Conservation (phyloP, 208 protist genomes). For the Jaenimonas drosophilae region DNA sequence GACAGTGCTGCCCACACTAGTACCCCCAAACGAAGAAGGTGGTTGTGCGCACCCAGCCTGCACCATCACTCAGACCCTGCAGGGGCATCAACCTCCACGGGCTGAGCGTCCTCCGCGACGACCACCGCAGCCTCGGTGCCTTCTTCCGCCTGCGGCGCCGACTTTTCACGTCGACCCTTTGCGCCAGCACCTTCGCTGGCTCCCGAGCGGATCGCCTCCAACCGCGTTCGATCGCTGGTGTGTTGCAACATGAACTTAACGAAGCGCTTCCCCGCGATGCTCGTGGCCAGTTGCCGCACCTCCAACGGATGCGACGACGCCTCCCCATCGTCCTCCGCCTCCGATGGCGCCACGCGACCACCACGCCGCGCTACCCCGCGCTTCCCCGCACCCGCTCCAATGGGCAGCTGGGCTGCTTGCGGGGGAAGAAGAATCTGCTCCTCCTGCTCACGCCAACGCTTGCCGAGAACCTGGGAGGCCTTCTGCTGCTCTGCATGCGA, state of each 20-base stretch:
- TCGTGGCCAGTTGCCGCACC: conserved; percentile 26
- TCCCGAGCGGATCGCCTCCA: conserved; percentile 31
- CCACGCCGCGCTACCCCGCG: not conserved
- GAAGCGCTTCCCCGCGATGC: conserved; percentile 45
- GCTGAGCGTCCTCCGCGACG: not conserved
- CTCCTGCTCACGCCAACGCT: no score
- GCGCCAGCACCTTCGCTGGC: no score
- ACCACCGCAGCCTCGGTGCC: not conserved
- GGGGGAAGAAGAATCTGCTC: not conserved
- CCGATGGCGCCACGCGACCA: not conserved
- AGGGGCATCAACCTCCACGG: not conserved
- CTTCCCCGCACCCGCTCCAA: not conserved
- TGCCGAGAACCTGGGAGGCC: not conserved
- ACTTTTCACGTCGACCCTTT: no score
- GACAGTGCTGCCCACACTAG: no score
- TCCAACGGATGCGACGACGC: conserved; percentile 38
- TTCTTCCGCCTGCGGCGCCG: no score
- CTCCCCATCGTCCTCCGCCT: not conserved
- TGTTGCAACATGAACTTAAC: conserved; percentile 58
- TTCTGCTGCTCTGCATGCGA: not conserved
- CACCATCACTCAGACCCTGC: not conserved
- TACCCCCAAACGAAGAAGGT: no score
- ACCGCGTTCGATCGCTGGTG: conserved; percentile 64
- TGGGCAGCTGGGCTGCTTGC: not conserved
- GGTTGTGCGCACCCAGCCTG: not conserved